phyloP scores from a whole-genome alignment of 768 basidiomycete species.

The Boletus coccyginus region DNA sequence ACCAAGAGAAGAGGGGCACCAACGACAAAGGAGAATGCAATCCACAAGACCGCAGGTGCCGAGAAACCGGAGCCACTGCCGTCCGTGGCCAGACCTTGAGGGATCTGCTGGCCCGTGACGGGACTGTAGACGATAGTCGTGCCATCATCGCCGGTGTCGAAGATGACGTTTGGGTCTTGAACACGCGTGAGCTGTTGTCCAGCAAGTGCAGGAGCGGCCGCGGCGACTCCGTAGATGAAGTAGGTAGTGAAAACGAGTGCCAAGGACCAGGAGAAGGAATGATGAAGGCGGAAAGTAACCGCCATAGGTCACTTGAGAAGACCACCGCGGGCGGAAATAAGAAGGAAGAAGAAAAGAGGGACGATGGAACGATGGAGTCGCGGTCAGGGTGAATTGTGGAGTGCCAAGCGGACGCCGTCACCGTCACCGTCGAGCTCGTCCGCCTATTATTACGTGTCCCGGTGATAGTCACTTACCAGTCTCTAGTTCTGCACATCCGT shows the following conservation, averaged over 20 bases:
- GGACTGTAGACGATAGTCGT: slow-evolving; percentile 45
- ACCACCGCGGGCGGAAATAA: slow-evolving; percentile 13
- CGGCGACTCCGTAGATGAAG: slow-evolving; percentile 8
- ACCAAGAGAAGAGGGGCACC: slow-evolving; percentile 54
- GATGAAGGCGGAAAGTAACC: slow-evolving; percentile 18
- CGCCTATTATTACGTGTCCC: slow-evolving; percentile 9
- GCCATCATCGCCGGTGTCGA: slow-evolving; percentile 29
- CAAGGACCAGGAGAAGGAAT: slow-evolving; percentile 16
- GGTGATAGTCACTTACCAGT: background rate
- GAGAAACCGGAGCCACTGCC: slow-evolving; percentile 53
- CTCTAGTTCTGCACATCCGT: background rate
- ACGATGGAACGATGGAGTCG: slow-evolving; percentile 1
- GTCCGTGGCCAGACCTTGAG: slow-evolving; percentile 57
- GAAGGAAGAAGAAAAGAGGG: slow-evolving; percentile 10
- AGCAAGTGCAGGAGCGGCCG: slow-evolving; percentile 1
- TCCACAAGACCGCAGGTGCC: slow-evolving; percentile 55
- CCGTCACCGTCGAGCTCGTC: background rate
- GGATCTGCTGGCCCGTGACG: slow-evolving; percentile 38
- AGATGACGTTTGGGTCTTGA: slow-evolving; percentile 30
- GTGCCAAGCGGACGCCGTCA: background rate
- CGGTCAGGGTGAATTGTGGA: background rate
- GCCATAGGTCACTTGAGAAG: slow-evolving; percentile 23
- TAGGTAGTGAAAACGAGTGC: slow-evolving; percentile 12
- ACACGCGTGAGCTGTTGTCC: slow-evolving; percentile 21
- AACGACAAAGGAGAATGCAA: slow-evolving; percentile 47